Evolutionary conservation across 1,139 yeast species (phyloP), one percentile per base, ranked within the genome.

Genomic region (Meyerozyma carpophila): DNA sequence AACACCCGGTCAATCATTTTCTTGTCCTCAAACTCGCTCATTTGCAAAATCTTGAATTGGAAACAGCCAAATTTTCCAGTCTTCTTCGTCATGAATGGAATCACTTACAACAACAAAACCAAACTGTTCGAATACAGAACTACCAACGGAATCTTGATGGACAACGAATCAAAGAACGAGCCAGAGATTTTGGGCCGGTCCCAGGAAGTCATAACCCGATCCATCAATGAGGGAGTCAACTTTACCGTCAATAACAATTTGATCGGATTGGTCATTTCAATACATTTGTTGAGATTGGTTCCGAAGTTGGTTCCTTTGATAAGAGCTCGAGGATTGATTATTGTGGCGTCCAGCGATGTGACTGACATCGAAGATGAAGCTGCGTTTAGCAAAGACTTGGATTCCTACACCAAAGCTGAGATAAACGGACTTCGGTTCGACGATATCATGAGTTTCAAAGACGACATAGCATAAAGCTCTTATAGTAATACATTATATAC

Each of bases 11-110:
- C 93, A 0, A 68, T 93, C 31, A 82, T 91, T 7, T 86, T 93
- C 62, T 79, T 95, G 14, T 88, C 97, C 0, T 80, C 89, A 41
- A 90, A 90, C 62, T 86, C 96, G 28, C 79, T 83, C 41, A 88
- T 90, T 16, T 93, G 98, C 64, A 89, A 96, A 16, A 86, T 89
- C 41, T 70, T 93, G 53, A 93, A 93, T 63, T 93, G 98, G 98
- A 93, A 93, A 63, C 98, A 93, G 65, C 98, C 98, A 5, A 93
- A 91, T 62, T 93, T 86, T 65, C 97, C 98, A 0, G 98, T 93
- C 1, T 84, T 93, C 53, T 85, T 87, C 63, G 79, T 83, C 43
- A 80, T 91, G 79, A 84, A 81, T 55, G 88, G 89, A 10, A 69
- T 83, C 32, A 69, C 70, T 29, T 78, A 62, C 58, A 66, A 69